A percentile compares a stretch with the other conserved stretches of the same genome.
phyloP scores from a whole-genome alignment of 257 asterid genomes.

The Penstemon barbatus region DNA sequence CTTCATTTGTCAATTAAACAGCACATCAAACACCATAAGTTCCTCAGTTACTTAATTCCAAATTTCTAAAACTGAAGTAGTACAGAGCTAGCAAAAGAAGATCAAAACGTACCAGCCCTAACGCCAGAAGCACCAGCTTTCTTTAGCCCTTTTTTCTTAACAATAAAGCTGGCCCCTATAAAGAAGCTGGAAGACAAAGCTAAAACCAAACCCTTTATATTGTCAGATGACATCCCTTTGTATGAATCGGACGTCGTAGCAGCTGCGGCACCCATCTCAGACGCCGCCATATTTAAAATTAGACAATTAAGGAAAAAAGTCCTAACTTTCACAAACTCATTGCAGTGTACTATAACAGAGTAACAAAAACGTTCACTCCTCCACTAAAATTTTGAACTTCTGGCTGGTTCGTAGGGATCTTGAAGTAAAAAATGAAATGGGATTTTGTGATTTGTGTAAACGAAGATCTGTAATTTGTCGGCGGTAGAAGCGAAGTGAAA shows the following conservation, averaged over 20 bases:
- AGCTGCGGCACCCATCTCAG: conserved; percentile 41
- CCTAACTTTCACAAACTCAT: conserved; percentile 32
- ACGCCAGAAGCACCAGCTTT: conserved; percentile 84
- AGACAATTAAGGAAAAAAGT: background rate
- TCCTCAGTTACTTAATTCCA: background rate
- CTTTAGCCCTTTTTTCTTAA: conserved; percentile 86
- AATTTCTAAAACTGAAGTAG: background rate
- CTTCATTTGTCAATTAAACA: conserved; percentile 6
- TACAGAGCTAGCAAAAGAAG: conserved; percentile 7
- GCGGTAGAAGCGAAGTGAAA: too few relatives aligned
- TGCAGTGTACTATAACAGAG: background rate
- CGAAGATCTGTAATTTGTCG: too few relatives aligned
- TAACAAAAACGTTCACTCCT: too few relatives aligned
- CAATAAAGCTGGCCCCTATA: conserved; percentile 90
- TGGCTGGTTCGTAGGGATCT: too few relatives aligned
- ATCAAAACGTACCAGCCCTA: conserved; percentile 60
- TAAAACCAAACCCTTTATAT: conserved; percentile 71
- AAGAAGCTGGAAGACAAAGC: conserved; percentile 83
- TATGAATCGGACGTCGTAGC: conserved; percentile 47
- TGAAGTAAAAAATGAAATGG: too few relatives aligned
- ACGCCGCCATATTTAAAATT: conserved; percentile 36
- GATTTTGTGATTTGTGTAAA: too few relatives aligned
- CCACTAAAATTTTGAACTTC: too few relatives aligned
- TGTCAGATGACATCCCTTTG: conserved; percentile 79
- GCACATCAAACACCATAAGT: background rate